phyloP scores from a whole-genome alignment of 352 stramenopile species.

The Thalassiosira exigua region DNA sequence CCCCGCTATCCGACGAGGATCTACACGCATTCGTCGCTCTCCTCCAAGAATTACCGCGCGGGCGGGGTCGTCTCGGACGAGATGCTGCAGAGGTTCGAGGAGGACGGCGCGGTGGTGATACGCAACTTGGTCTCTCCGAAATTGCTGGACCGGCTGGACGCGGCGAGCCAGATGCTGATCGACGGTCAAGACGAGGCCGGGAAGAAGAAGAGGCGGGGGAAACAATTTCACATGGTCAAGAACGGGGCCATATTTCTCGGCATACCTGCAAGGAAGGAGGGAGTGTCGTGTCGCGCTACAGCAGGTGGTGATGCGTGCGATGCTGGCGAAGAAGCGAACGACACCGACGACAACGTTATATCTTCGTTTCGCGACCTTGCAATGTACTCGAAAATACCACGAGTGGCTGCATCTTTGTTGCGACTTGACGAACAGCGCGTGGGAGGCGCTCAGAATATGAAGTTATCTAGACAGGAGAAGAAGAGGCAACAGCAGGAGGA shows the following conservation, averaged over 20 bases:
- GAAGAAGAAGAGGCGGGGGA: slow-evolving; percentile 20
- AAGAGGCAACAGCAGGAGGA: no score
- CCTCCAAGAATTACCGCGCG: slow-evolving; percentile 48
- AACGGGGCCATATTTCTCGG: slow-evolving; percentile 55
- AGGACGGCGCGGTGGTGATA: slow-evolving; percentile 48
- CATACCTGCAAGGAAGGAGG: slow-evolving; percentile 33
- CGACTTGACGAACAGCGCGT: no score
- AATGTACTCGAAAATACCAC: no score
- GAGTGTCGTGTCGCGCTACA: no score
- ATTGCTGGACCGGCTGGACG: slow-evolving; percentile 48
- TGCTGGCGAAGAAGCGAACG: no score
- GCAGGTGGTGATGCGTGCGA: no score
- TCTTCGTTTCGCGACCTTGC: no score
- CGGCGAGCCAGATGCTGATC: slow-evolving; percentile 34
- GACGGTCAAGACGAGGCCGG: slow-evolving; percentile 6
- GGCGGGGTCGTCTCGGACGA: slow-evolving; percentile 42
- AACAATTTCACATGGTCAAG: slow-evolving; percentile 59
- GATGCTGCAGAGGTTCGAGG: slow-evolving; percentile 43
- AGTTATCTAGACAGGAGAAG: no score
- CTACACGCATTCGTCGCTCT: slow-evolving; percentile 37
- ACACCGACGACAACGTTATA: no score
- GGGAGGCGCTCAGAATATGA: no score
- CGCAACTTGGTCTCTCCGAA: slow-evolving; percentile 50
- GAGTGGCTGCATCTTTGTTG: no score
- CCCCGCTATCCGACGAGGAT: slow-evolving; percentile 29